A percentile compares a stretch with the other conserved stretches of the same genome.
Evolutionary conservation across 2,329 filamentous ascomycete genomes (phyloP).

Genomic region (Aspergillus fijiensis): DNA sequence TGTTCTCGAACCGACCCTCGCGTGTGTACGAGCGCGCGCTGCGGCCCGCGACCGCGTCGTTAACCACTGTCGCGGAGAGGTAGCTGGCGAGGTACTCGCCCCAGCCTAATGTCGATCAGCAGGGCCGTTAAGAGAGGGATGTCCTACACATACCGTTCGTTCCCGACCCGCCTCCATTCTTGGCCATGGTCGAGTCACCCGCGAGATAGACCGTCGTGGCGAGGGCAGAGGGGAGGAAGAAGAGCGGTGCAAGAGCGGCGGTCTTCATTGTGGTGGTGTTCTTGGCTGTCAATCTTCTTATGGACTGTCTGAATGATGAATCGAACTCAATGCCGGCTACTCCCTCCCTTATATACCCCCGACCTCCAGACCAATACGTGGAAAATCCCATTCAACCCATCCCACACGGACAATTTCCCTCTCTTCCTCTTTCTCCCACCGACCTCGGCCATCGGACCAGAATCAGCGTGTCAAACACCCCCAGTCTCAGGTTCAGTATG

Average conservation of each 20-base stretch:
- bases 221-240: slow-evolving; percentile 25
- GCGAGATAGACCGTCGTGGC: slow-evolving; percentile 32
- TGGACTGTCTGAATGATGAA: background rate
- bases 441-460: background rate
- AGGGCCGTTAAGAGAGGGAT: background rate
- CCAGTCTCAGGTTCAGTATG: background rate
- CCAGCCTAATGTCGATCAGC: slow-evolving; percentile 52
- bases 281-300: background rate
- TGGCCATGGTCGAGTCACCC: slow-evolving; percentile 40
- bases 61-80: slow-evolving; percentile 53
- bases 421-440: slow-evolving; percentile 4
- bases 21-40: slow-evolving; percentile 66
- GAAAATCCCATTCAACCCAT: background rate
- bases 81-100: slow-evolving; percentile 60
- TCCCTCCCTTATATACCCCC: background rate
- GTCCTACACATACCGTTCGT: slow-evolving; percentile 23
- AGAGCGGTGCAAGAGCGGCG: slow-evolving; percentile 16
- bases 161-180: slow-evolving; percentile 19
- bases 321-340: no score
- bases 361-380: background rate
- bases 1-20: slow-evolving; percentile 62
- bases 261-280: slow-evolving; percentile 22
- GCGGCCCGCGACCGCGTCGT: slow-evolving; percentile 65
- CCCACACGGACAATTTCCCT: background rate
- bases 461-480: background rate